Evolutionary conservation across 257 asterid genomes (phyloP).

Genomic region (Petrea volubilis): DNA sequence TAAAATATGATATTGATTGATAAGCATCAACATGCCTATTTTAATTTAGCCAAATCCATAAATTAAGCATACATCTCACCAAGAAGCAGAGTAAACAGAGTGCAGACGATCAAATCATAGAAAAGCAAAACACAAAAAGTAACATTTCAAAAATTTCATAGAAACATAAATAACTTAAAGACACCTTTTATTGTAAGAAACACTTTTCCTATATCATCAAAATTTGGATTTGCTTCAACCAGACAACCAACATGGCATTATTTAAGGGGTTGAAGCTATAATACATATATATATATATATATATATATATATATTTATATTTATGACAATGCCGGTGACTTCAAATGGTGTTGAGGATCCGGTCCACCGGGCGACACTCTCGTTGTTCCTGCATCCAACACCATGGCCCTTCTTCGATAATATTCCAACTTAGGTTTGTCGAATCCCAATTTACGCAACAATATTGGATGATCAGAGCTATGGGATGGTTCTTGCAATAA

Average conservation of each 20-base stretch:
- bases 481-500: background rate
- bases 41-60: too few species aligned
- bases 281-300: too few species aligned
- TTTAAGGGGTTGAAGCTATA: too few species aligned
- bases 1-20: too few species aligned
- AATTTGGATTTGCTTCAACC: background rate
- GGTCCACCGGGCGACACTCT: conserved; percentile 52
- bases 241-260: background rate
- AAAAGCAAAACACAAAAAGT: too few species aligned
- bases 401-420: conserved; percentile 35
- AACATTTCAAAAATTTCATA: too few species aligned
- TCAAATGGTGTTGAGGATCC: conserved; percentile 47
- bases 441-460: conserved; percentile 32
- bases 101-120: too few species aligned
- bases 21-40: too few species aligned
- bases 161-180: too few species aligned
- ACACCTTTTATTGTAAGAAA: too few species aligned
- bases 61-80: too few species aligned
- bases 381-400: conserved; percentile 25
- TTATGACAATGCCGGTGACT: conserved; percentile 13
- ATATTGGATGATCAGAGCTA: conserved; percentile 1
- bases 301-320: background rate
- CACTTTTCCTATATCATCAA: background rate
- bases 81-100: too few species aligned
- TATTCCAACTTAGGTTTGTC: conserved; percentile 39